These are phyloP conservation scores for Pythium rishiriense DNA, from an alignment of 352 stramenopile species.

Conservation along the genomic window DNA sequence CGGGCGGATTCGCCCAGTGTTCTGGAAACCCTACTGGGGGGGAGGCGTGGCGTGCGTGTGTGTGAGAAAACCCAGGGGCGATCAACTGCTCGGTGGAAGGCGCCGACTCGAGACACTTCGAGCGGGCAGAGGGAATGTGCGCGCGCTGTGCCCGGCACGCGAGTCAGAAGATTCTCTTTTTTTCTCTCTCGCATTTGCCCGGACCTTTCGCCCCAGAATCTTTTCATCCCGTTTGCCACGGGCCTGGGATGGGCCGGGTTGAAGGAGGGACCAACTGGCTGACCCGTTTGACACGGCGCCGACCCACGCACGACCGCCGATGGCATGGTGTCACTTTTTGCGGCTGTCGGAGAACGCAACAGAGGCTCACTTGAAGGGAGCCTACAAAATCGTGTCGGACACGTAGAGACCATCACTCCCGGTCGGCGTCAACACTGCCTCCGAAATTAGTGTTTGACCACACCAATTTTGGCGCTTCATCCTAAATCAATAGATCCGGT, in stretches of 20 bases:
- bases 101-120: no score
- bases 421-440: slow-evolving; percentile 17
- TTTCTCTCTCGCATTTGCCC: not conserved
- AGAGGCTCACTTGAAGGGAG: slow-evolving; percentile 27
- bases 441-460: slow-evolving; percentile 13
- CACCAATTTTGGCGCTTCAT: not conserved
- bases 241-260: slow-evolving; percentile 3
- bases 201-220: slow-evolving; percentile 15
- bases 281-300: slow-evolving; percentile 21
- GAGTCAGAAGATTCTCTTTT: slow-evolving; percentile 15
- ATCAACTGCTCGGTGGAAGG: no score
- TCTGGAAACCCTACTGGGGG: not conserved
- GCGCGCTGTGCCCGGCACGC: not conserved
- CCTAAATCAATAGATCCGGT: slow-evolving; percentile 8
- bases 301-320: not conserved
- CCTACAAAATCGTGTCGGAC: slow-evolving; percentile 18
- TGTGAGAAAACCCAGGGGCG: no score
- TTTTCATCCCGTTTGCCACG: not conserved
- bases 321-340: slow-evolving; percentile 23
- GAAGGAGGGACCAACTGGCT: not conserved
- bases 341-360: slow-evolving; percentile 26
- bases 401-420: slow-evolving; percentile 25
- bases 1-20: not conserved
- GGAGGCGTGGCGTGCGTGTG: no score
- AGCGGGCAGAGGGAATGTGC: slow-evolving; percentile 4